Base-by-base conservation (phyloP, 805 yeast genomes). In the Starmerella bombicola region DNA sequence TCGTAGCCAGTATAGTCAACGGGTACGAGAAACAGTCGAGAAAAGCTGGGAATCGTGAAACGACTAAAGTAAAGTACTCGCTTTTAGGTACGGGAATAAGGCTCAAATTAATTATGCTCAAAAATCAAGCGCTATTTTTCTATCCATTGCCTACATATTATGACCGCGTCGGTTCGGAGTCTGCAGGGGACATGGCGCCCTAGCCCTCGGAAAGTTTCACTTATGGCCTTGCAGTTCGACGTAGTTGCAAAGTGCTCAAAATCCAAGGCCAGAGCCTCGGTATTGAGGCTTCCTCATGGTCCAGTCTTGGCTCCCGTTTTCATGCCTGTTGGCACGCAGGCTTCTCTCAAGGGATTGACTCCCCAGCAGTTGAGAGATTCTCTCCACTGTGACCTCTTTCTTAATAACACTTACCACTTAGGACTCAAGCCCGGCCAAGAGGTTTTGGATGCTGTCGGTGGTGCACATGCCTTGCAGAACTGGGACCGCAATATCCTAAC, bases 11-110 rank as follows among this genome's bases (percentile, higher is more conserved):
- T 91, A 91, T 58, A 73, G 78, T 40, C 84, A 84, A 58, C 67
- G 95, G 49, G 98, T 91, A 15, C 74, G 93, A 50, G 93, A 85
- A 58, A 84, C 96, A 0, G 98, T 91, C 29, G 98, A 91, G 32
- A 49, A 49, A 40, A 52, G 56, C 48, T 53, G 57, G 57, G 28
- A 35, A 12, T 42, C 33, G 19, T 35, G 30, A 23, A 10, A 10
- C 12, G n/a, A 4, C 16, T 24, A 9, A 21, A 24, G 26, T 9
- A 24, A 24, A 12, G 12, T 12, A 8, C 26, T n/a, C n/a, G n/a
- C n/a, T n/a, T n/a, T n/a, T n/a, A n/a, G n/a, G n/a, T n/a, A n/a
- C n/a, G n/a, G n/a, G n/a, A n/a, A n/a, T n/a, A n/a, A n/a, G n/a
- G n/a, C n/a, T n/a, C n/a, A n/a, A n/a, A n/a, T n/a, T n/a, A n/a